Evolutionary conservation across 768 basidiomycete genomes (phyloP), one percentile per base, ranked within the genome.

Genomic region (Kwoniella heveanensis): DNA sequence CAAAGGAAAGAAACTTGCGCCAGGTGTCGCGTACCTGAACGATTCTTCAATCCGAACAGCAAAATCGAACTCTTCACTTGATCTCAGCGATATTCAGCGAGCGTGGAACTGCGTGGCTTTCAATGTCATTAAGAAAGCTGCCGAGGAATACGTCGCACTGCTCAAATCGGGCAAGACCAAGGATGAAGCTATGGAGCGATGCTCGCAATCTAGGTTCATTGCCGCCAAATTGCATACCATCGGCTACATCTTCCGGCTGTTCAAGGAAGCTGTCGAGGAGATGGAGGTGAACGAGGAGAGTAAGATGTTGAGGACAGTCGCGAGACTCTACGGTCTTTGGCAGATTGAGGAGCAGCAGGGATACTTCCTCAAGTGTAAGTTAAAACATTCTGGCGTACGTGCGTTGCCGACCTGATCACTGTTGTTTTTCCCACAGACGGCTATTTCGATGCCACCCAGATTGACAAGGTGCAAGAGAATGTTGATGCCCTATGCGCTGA

Each of bases 291-390:
- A 66, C 10, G 76, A 77, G 27, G 79, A 81, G 63, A 67, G 68
- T 30, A 70, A 76, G 46, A 71, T 77, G 25, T 67, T 83, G 48
- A 64, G 71, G 58, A 76, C 71, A 13, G 74, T 80, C 46, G 82
- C 80, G 62, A 66, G 67, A 39, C 62, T 83, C 25, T 83, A 82
- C 62, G 82, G 80, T 8, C 68, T 81, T 4, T 81, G 81, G 78
- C 72, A 78, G 57, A 79, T 82, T 60, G 82, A 83, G 64, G 82
- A 82, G 74, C 79, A 82, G 68, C 80, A 80, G 51, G 79, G 75
- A 2, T 76, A 76, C 49, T 82, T 82, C 77, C 71, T 83, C 66
- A 82, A 83, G 66, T 81, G 80, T 80, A 55, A 66, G 78, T 72
- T 1, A 2, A 32, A 0, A 27, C 22, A 19, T 44, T 24, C 39